Conservation (phyloP, 441 rosid genomes). For the Croton laevigatus region DNA sequence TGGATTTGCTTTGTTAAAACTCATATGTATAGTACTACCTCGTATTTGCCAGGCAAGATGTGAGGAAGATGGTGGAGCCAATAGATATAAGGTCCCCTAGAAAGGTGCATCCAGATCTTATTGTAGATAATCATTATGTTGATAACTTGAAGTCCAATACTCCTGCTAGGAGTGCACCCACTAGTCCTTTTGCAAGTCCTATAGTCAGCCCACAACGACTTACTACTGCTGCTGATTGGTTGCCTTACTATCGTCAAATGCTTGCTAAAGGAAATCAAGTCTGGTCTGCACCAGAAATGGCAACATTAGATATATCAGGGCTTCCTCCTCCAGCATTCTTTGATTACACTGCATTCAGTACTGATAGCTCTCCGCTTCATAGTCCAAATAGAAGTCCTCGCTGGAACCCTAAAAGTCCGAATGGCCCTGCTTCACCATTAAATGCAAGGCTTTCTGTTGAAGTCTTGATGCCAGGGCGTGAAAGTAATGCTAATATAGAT, state of each 20-base stretch:
- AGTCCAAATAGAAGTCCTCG: constrained; percentile 68
- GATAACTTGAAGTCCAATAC: constrained; percentile 41
- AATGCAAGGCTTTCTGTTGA: constrained; percentile 46
- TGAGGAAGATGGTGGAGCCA: constrained; percentile 42
- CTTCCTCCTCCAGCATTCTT: constrained; percentile 61
- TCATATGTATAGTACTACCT: constrained; percentile 21
- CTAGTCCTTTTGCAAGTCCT: constrained; percentile 64
- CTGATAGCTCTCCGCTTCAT: constrained; percentile 67
- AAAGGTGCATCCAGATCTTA: constrained; percentile 28
- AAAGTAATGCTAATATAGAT: constrained; percentile 32
- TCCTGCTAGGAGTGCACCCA: constrained; percentile 65
- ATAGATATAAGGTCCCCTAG: constrained; percentile 26
- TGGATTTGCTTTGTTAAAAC: constrained; percentile 9
- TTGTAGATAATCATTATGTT: constrained; percentile 24
- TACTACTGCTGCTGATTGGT: constrained; percentile 36
- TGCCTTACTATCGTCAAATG: constrained; percentile 34
- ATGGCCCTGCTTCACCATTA: constrained; percentile 55
- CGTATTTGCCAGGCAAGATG: constrained; percentile 25
- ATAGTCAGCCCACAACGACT: constrained; percentile 50
- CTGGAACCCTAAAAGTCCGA: constrained; percentile 41
- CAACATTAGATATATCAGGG: constrained; percentile 42
- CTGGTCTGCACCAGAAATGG: constrained; percentile 91
- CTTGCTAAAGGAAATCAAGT: constrained; percentile 53
- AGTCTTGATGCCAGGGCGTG: constrained; percentile 36
- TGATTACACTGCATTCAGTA: constrained; percentile 48